phyloP scores from a whole-genome alignment of 2,329 filamentous ascomycete species.

The Fusarium annulatum region DNA sequence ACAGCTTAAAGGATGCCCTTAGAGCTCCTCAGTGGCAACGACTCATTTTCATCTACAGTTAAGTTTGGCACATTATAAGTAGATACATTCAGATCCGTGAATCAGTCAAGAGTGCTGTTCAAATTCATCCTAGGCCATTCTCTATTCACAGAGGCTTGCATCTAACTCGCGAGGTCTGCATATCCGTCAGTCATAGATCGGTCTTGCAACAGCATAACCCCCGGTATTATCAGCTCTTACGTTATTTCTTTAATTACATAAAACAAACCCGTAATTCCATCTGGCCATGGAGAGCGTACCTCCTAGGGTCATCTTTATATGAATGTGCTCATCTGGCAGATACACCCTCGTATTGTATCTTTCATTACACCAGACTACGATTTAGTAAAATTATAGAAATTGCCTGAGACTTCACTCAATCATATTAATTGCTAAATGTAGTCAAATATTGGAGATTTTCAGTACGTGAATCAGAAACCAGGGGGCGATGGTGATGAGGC shows the following conservation, averaged over 20 bases:
- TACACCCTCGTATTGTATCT: neutral
- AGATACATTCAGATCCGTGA: neutral
- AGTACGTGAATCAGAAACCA: neutral
- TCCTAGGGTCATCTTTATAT: neutral
- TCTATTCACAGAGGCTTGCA: neutral
- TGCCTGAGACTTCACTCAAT: rapidly evolving
- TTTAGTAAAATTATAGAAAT: rapidly evolving
- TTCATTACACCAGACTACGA: too few species aligned
- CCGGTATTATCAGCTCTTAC: neutral
- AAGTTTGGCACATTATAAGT: rapidly evolving
- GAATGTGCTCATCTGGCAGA: neutral
- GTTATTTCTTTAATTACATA: neutral
- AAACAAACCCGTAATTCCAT: neutral
- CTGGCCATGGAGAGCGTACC: too few species aligned
- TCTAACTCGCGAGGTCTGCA: neutral
- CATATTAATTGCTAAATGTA: neutral
- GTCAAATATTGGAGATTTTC: rapidly evolving
- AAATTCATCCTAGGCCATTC: neutral
- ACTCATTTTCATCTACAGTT: neutral
- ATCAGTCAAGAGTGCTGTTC: neutral
- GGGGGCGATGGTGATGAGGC: neutral
- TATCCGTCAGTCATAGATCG: neutral
- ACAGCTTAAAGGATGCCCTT: neutral
- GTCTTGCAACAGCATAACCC: neutral
- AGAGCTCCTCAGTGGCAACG: neutral